Percentiles rank a stretch among this genome's conserved stretches.
Evolutionary conservation across 805 yeast species (phyloP).

Genomic region (Ogataea philodendri): DNA sequence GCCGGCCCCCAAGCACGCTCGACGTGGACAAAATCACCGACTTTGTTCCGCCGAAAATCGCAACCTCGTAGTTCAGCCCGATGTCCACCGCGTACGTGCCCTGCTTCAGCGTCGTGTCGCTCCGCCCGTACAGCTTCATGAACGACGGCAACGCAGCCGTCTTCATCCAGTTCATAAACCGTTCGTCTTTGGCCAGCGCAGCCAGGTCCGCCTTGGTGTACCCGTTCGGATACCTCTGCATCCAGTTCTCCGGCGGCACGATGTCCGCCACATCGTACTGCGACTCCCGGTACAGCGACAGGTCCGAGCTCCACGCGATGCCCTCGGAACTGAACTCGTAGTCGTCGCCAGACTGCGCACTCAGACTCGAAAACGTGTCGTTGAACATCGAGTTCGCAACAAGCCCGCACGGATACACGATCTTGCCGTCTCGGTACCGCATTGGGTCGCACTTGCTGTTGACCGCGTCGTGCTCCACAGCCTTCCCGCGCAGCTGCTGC

Average conservation of each 20-base stretch:
- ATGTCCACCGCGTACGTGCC: conserved; percentile 74
- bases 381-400: conserved; percentile 92
- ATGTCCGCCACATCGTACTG: conserved; percentile 63
- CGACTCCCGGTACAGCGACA: conserved; percentile 69
- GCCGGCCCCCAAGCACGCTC: conserved; percentile 83
- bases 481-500: conserved; percentile 75
- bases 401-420: conserved; percentile 87
- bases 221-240: conserved; percentile 73
- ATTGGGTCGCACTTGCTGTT: conserved; percentile 55
- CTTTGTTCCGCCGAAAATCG: conserved; percentile 85
- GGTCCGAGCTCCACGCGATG: conserved; percentile 86
- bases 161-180: conserved; percentile 96
- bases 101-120: conserved; percentile 51
- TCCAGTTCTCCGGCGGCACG: conserved; percentile 96
- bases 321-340: conserved; percentile 48
- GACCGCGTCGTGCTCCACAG: conserved; percentile 52
- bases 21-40: conserved; percentile 78
- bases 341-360: conserved; percentile 34
- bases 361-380: conserved; percentile 64
- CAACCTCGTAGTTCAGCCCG: conserved; percentile 77
- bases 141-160: conserved; percentile 92
- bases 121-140: conserved; percentile 76
- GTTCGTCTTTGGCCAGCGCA: conserved; percentile 72
- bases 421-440: conserved; percentile 37
- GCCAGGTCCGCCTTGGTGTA: conserved; percentile 83